Evolutionary conservation across 805 yeast genomes (phyloP).

Genomic region (Wickerhamomyces sydowiorum): DNA sequence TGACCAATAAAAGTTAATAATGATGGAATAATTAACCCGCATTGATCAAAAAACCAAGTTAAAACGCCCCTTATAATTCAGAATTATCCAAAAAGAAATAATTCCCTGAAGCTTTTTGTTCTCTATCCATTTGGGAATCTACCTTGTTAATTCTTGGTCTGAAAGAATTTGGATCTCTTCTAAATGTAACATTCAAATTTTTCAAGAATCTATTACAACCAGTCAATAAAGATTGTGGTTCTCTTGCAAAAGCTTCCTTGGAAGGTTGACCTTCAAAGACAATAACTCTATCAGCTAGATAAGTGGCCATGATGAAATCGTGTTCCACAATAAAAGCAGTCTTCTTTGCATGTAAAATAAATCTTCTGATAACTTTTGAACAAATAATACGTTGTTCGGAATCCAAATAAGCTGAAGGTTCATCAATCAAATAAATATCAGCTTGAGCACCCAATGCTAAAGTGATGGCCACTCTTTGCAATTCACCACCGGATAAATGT

Average conservation of each 20-base stretch:
- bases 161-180: constrained; percentile 98
- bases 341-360: constrained; percentile 92
- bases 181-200: constrained; percentile 94
- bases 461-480: constrained; percentile 98
- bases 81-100: constrained; percentile 88
- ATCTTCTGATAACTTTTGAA: constrained; percentile 96
- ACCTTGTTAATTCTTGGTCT: constrained; percentile 98
- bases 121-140: constrained; percentile 98
- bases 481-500: constrained; percentile 97
- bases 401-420: constrained; percentile 98
- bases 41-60: not conserved
- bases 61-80: constrained; percentile 30
- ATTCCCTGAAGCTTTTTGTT: constrained; percentile 88
- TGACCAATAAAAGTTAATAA: not conserved
- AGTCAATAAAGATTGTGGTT: constrained; percentile 90
- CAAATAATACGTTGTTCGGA: constrained; percentile 99
- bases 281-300: constrained; percentile 97
- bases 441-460: constrained; percentile 92
- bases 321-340: constrained; percentile 99
- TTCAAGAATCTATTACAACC: constrained; percentile 97
- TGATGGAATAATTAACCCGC: not conserved
- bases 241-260: constrained; percentile 72
- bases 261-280: constrained; percentile 97
- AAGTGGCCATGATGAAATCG: constrained; percentile 99
- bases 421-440: constrained; percentile 95